A percentile compares a stretch with the other conserved stretches of the same genome.
phyloP scores from a whole-genome alignment of 192 early-diverging fungal species.

The Helicostylum pulchrum region DNA sequence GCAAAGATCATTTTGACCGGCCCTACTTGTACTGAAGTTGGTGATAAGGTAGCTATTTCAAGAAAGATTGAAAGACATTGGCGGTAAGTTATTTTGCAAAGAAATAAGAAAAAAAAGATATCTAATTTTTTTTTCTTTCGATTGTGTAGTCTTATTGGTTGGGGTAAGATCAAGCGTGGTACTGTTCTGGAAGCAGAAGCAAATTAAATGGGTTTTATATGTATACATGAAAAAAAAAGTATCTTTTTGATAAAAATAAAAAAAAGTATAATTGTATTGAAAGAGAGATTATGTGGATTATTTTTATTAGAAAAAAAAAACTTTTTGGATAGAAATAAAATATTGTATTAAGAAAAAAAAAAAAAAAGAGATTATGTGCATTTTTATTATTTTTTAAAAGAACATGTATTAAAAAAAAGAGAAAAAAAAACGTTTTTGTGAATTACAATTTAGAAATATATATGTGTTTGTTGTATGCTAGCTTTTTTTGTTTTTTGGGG shows the following conservation, averaged over 20 bases:
- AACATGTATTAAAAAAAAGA: no score
- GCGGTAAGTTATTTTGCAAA: slow-evolving; percentile 78
- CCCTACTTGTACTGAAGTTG: slow-evolving; percentile 92
- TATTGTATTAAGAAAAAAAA: neutral
- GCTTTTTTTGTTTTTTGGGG: no score
- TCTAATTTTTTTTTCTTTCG: slow-evolving; percentile 18
- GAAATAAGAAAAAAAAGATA: no score
- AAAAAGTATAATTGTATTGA: slow-evolving; percentile 3
- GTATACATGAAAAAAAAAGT: neutral
- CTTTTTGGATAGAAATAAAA: slow-evolving; percentile 1
- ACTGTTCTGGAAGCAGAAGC: slow-evolving; percentile 63
- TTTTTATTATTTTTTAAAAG: no score
- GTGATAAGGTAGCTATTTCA: slow-evolving; percentile 94
- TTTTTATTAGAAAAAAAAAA: neutral
- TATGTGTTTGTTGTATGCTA: no score
- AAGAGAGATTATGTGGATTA: neutral
- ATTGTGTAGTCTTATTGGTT: slow-evolving; percentile 86
- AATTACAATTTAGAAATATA: no score
- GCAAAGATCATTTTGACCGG: slow-evolving; percentile 91
- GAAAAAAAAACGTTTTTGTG: no score
- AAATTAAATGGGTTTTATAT: slow-evolving; percentile 23
- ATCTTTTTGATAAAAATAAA: slow-evolving; percentile 7
- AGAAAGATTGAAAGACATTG: slow-evolving; percentile 97
- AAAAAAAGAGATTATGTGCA: no score
- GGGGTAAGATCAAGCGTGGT: slow-evolving; percentile 94